Conservation (phyloP, 306 rosid genomes). For the Trifolium pratense region DNA sequence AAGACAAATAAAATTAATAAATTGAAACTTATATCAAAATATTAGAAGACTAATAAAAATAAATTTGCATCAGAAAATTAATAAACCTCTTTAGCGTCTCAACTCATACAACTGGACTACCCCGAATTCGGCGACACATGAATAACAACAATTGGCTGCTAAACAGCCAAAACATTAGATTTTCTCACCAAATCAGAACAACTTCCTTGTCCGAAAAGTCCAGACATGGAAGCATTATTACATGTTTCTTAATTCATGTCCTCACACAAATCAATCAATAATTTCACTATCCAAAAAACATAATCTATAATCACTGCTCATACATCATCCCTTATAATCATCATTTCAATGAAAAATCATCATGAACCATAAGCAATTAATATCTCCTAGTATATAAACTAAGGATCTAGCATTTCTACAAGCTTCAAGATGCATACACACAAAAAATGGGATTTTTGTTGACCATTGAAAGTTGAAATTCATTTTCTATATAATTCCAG, state of each 20-base stretch:
- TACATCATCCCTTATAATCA: background rate
- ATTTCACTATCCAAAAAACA: background rate
- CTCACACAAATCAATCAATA: conserved; percentile 28
- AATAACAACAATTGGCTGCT: background rate
- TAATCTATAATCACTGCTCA: background rate
- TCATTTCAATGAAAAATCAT: conserved; percentile 21
- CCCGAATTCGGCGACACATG: background rate
- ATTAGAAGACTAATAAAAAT: conserved; percentile 13
- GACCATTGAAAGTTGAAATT: conserved; percentile 28
- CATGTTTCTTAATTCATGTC: conserved; percentile 1
- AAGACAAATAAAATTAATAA: conserved; percentile 6
- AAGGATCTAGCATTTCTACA: conserved; percentile 44
- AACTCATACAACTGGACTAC: background rate
- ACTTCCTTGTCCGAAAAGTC: background rate
- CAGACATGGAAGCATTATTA: conserved; percentile 18
- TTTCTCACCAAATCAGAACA: background rate
- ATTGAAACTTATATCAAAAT: conserved; percentile 7
- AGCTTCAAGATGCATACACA: background rate
- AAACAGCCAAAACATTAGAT: background rate
- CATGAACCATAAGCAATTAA: background rate
- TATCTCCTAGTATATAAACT: conserved; percentile 10
- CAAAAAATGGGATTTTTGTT: background rate
- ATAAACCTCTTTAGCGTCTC: background rate
- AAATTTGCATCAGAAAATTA: conserved; percentile 30
- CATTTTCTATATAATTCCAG: conserved; percentile 32